A percentile compares a stretch with the other conserved stretches of the same genome.
These are phyloP conservation scores for Drechslera avenae DNA, from an alignment of 2,329 filamentous ascomycete genomes.

Conservation along the genomic window DNA sequence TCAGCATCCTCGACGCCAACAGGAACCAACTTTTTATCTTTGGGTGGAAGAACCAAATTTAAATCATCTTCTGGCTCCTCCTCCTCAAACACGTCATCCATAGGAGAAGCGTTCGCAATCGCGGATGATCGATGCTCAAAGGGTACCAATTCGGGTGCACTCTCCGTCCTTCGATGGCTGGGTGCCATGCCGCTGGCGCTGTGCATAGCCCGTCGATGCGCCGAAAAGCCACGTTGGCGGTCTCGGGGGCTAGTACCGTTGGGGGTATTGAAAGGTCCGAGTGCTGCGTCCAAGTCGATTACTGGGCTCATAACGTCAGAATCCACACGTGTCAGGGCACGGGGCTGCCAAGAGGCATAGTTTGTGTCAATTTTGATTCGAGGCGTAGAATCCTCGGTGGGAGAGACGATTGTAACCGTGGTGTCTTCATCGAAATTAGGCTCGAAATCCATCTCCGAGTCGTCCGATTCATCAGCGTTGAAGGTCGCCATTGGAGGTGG, in stretches of 20 bases:
- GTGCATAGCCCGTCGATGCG: conserved; percentile 70
- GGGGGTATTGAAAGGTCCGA: conserved; percentile 90
- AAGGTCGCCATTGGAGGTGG: conserved; percentile 32
- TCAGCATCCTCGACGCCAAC: conserved; percentile 42
- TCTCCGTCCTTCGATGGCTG: conserved; percentile 78
- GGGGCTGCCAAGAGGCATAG: conserved; percentile 47
- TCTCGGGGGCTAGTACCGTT: conserved; percentile 68
- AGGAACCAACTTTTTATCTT: conserved; percentile 15
- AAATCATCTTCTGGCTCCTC: conserved; percentile 69
- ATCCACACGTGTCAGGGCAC: conserved; percentile 45
- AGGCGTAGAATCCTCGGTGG: conserved; percentile 28
- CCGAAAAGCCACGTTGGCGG: conserved; percentile 43
- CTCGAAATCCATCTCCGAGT: conserved; percentile 44
- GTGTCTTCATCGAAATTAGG: conserved; percentile 51
- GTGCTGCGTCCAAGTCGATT: conserved; percentile 91
- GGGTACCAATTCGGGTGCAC: conserved; percentile 76
- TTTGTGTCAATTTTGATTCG: conserved; percentile 41
- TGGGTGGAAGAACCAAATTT: conserved; percentile 30
- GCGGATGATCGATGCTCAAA: conserved; percentile 63
- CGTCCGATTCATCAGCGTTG: conserved; percentile 42
- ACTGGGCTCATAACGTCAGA: conserved; percentile 75
- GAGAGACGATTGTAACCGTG: conserved; percentile 50
- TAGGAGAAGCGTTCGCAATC: conserved; percentile 69
- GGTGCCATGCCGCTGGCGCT: conserved; percentile 77
- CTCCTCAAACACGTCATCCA: conserved; percentile 88